A percentile compares a stretch with the other conserved stretches of the same genome.
Conservation (phyloP, 106 monocot species). For the Narthecium ossifragum region DNA sequence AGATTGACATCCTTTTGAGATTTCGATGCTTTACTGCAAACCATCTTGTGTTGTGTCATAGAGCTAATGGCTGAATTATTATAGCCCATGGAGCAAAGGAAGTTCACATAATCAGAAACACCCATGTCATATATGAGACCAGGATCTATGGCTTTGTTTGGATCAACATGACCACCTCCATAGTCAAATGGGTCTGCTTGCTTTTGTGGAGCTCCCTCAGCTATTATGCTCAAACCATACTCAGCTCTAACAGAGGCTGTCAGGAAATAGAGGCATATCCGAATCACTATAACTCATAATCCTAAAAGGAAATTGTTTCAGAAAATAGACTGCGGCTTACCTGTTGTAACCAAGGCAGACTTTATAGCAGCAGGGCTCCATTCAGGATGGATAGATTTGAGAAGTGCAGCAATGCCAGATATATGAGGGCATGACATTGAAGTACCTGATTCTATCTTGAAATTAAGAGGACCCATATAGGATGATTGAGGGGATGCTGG, state of each 20-base stretch:
- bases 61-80: constrained; percentile 49
- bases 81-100: constrained; percentile 66
- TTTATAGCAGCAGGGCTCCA: constrained; percentile 65
- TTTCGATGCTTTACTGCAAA: constrained; percentile 14
- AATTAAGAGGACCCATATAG: constrained; percentile 16
- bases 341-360: constrained; percentile 66
- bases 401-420: constrained; percentile 30
- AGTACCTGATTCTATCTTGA: constrained; percentile 33
- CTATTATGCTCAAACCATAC: constrained; percentile 28
- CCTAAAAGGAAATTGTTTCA: neutral
- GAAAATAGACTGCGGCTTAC: neutral
- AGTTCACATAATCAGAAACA: constrained; percentile 29
- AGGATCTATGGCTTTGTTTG: constrained; percentile 59
- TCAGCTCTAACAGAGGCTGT: constrained; percentile 34
- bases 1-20: constrained; percentile 44
- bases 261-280: too few species aligned
- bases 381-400: constrained; percentile 42
- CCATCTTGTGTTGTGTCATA: constrained; percentile 19
- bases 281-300: neutral
- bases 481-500: neutral
- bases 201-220: constrained; percentile 52
- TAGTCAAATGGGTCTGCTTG: constrained; percentile 58
- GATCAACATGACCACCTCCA: constrained; percentile 59
- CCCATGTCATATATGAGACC: constrained; percentile 51
- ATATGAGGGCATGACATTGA: constrained; percentile 57